Evolutionary conservation across 441 rosid genomes (phyloP).

Genomic region (Euphorbia celastroides): DNA sequence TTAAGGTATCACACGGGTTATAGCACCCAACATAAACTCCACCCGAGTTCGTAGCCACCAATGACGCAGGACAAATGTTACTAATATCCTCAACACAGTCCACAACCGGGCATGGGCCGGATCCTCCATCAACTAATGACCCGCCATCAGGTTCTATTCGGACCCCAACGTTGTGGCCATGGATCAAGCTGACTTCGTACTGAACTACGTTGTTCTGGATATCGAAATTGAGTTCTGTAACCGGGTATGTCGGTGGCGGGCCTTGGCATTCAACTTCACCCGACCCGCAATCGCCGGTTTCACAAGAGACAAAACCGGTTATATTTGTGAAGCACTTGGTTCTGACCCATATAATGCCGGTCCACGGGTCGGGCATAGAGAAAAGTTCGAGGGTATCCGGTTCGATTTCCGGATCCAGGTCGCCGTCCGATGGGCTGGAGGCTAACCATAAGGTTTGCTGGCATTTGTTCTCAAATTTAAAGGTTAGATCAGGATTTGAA

Average conservation of each 20-base stretch:
- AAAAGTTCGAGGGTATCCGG: slow-evolving; percentile 19
- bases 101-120: slow-evolving; percentile 26
- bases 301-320: slow-evolving; percentile 20
- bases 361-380: slow-evolving; percentile 26
- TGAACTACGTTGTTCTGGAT: slow-evolving; percentile 14
- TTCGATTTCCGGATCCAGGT: slow-evolving; percentile 2
- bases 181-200: slow-evolving; percentile 31
- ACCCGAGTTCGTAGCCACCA: slow-evolving; percentile 16
- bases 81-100: slow-evolving; percentile 22
- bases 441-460: slow-evolving; percentile 22
- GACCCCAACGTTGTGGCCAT: slow-evolving; percentile 27
- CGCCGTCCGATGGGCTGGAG: slow-evolving; percentile 26
- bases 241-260: slow-evolving; percentile 19
- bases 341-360: slow-evolving; percentile 25
- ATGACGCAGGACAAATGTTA: slow-evolving; percentile 17
- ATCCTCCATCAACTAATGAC: slow-evolving; percentile 15
- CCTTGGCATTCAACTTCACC: slow-evolving; percentile 18
- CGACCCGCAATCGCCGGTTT: slow-evolving; percentile 31
- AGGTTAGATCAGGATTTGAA: slow-evolving; percentile 10
- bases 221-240: slow-evolving; percentile 22
- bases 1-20: slow-evolving; percentile 20
- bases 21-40: slow-evolving; percentile 23
- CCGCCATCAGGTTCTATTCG: slow-evolving; percentile 18
- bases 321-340: slow-evolving; percentile 22
- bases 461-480: slow-evolving; percentile 26